Conservation (phyloP, 108 stramenopile species). For the Pseudonitzschia multistriata region DNA sequence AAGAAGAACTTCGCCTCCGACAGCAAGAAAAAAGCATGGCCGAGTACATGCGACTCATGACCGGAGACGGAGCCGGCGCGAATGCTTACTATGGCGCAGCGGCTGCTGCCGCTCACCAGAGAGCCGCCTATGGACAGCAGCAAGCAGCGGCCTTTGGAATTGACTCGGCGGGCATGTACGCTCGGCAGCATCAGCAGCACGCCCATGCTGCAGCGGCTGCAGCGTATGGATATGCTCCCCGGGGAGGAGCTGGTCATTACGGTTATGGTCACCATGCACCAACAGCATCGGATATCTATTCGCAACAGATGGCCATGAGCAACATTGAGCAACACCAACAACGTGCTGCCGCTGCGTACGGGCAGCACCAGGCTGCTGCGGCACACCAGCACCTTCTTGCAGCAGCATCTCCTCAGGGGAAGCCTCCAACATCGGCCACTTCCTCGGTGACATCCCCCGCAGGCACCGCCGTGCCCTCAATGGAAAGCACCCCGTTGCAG, state of each 20-base stretch:
- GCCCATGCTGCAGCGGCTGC: constrained; percentile 22
- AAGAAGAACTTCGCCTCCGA: constrained; percentile 34
- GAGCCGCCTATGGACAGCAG: constrained; percentile 22
- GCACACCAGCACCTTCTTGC: constrained; percentile 1
- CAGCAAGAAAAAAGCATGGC: constrained; percentile 20
- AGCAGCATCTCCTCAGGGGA: constrained; percentile 8
- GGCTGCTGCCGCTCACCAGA: constrained; percentile 17
- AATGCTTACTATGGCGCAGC: constrained; percentile 15
- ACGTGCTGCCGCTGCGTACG: constrained; percentile 26
- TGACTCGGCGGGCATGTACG: constrained; percentile 20
- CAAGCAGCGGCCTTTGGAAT: constrained; percentile 15
- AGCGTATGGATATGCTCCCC: constrained; percentile 12
- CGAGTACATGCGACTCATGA: constrained; percentile 29
- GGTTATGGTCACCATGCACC: constrained; percentile 15
- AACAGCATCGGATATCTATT: constrained; percentile 23
- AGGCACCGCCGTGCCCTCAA: background rate
- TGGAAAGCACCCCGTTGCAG: background rate
- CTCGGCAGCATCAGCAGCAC: constrained; percentile 29
- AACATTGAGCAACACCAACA: constrained; percentile 20
- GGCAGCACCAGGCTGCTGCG: constrained; percentile 14
- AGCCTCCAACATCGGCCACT: background rate
- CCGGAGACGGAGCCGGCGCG: constrained; percentile 17
- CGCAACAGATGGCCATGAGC: constrained; percentile 27
- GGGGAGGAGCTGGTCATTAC: background rate
- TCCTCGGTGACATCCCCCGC: constrained; percentile 12